Conservation (phyloP, 108 stramenopile species). For the Phaeodactylum tricornutum region DNA sequence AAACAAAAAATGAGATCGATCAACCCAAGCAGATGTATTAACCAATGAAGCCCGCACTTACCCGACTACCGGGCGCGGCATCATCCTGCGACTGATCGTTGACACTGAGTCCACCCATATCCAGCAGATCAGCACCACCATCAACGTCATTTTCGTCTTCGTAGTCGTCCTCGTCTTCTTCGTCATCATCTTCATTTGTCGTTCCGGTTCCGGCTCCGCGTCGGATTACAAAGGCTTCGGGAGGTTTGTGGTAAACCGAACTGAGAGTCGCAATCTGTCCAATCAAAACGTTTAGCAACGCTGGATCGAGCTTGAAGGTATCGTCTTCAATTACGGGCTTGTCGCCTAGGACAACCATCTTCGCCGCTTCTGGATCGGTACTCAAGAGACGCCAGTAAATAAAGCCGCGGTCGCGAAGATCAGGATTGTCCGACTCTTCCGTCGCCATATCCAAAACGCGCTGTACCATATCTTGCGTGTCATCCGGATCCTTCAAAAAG, state of each 20-base stretch:
- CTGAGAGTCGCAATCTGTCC: constrained; percentile 91
- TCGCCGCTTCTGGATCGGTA: constrained; percentile 97
- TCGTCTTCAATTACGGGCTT: constrained; percentile 99
- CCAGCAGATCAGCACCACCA: constrained; percentile 64
- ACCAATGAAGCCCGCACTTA: too few species aligned
- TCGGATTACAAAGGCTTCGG: constrained; percentile 94
- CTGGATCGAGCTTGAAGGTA: constrained; percentile 89
- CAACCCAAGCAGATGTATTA: too few species aligned
- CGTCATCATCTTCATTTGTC: constrained; percentile 53
- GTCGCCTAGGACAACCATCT: constrained; percentile 95
- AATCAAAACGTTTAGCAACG: constrained; percentile 84
- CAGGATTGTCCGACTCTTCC: constrained; percentile 97
- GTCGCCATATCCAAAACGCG: constrained; percentile 94
- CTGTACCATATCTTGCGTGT: constrained; percentile 98
- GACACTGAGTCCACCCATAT: constrained; percentile 75
- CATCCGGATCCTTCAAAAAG: constrained; percentile 96
- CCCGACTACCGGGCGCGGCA: too few species aligned
- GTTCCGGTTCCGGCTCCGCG: constrained; percentile 46
- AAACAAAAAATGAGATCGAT: too few species aligned
- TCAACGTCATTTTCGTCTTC: constrained; percentile 65
- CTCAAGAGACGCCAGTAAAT: constrained; percentile 98
- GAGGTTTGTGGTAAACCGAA: constrained; percentile 97
- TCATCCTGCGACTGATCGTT: constrained; percentile 4
- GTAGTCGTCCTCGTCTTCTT: constrained; percentile 66
- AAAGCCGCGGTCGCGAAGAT: constrained; percentile 97